Percentiles rank a stretch among this genome's conserved stretches.
phyloP scores from a whole-genome alignment of 2,329 filamentous ascomycete species.

The Apiospora malaysiana region DNA sequence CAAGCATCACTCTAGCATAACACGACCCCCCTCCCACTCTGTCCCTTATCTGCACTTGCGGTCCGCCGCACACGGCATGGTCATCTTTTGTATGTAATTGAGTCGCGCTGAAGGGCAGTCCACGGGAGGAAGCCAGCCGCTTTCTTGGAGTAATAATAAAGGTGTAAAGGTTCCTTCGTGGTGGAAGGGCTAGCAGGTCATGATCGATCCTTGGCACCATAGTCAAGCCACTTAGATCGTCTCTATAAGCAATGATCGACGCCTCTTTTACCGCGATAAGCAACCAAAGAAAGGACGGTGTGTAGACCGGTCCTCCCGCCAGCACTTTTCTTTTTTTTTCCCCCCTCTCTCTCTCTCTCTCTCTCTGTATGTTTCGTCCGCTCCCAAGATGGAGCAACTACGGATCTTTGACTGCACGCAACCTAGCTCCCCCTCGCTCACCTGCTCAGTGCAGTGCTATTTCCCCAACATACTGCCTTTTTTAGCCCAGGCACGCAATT shows the following conservation, averaged over 20 bases:
- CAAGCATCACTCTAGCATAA: background rate
- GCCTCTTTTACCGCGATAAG: slow-evolving; percentile 16
- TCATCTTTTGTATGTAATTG: background rate
- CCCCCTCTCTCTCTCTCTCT: too few species aligned
- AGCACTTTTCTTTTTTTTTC: background rate
- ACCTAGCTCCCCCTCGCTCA: background rate
- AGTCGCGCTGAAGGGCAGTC: background rate
- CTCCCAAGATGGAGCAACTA: background rate
- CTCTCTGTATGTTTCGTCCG: background rate
- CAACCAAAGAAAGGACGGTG: slow-evolving; percentile 11
- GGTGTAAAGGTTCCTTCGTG: background rate
- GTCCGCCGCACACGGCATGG: background rate
- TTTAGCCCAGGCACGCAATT: background rate
- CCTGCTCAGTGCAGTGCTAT: background rate
- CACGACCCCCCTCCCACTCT: background rate
- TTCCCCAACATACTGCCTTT: background rate
- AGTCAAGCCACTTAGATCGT: slow-evolving; percentile 11
- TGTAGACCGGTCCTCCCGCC: background rate
- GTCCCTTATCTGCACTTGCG: slow-evolving; percentile 3
- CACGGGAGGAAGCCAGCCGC: background rate
- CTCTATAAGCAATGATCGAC: slow-evolving; percentile 15
- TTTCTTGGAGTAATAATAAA: background rate
- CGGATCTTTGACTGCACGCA: background rate
- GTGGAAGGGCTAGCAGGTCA: background rate
- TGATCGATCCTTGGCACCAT: background rate